phyloP scores from a whole-genome alignment of 2,329 filamentous ascomycete species.

The Trichoderma harzianum region DNA sequence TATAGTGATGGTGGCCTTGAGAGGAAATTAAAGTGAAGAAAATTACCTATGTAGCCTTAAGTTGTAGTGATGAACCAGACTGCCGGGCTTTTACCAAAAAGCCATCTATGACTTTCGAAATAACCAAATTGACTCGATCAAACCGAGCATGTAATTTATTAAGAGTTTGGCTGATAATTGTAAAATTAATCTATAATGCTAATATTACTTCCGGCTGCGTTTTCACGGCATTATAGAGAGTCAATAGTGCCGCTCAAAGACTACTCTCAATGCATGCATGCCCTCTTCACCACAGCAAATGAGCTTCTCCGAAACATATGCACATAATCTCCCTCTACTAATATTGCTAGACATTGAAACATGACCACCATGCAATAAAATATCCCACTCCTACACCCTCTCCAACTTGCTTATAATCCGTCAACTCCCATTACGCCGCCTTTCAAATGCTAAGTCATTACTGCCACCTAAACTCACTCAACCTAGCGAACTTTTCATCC shows the following conservation, averaged over 20 bases:
- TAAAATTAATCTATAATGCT: neutral
- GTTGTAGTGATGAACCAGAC: neutral
- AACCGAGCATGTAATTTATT: neutral
- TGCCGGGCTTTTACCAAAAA: neutral
- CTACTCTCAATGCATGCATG: too few relatives aligned
- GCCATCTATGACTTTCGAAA: neutral
- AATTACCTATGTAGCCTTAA: neutral
- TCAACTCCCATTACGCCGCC: constrained; percentile 4
- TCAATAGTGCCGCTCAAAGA: neutral
- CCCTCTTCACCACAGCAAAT: neutral
- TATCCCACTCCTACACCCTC: neutral
- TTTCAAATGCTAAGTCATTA: neutral
- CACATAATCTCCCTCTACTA: neutral
- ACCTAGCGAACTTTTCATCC: constrained; percentile 64
- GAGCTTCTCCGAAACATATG: neutral
- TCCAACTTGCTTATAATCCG: neutral
- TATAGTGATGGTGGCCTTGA: neutral
- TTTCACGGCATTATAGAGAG: neutral
- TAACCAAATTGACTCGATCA: neutral
- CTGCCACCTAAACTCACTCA: constrained; percentile 73
- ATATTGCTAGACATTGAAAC: neutral
- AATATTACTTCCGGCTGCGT: neutral
- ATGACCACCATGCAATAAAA: neutral
- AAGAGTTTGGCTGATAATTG: neutral
- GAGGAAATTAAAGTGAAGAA: too few relatives aligned